Conservation (phyloP, 768 basidiomycete species). For the Mrakia gelida region DNA sequence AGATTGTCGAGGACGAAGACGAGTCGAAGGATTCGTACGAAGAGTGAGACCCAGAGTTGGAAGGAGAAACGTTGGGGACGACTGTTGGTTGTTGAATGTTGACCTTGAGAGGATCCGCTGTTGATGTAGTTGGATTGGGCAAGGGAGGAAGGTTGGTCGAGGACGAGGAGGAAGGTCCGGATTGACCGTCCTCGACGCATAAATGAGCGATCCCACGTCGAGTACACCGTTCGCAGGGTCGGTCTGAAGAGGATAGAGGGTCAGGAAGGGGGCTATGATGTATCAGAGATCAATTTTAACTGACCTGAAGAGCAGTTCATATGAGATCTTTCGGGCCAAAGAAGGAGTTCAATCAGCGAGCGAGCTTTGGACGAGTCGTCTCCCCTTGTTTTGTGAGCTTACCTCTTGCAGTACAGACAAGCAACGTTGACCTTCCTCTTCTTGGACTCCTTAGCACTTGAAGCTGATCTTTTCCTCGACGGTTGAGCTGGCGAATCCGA, state of each 20-base stretch:
- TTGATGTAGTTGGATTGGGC: too few relatives aligned
- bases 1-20: not conserved
- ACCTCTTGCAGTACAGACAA: constrained; percentile 11
- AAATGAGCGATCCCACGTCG: constrained; percentile 13
- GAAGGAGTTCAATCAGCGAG: constrained; percentile 10
- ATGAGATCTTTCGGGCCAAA: not conserved
- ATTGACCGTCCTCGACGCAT: not conserved
- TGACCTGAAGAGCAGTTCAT: constrained; percentile 16
- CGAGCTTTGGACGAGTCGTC: not conserved
- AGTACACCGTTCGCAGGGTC: constrained; percentile 21
- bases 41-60: not conserved
- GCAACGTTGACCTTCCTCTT: constrained; percentile 10
- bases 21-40: not conserved
- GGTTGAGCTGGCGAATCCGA: not conserved
- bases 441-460: not conserved
- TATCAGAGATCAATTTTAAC: not conserved
- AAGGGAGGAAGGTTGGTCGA: not conserved
- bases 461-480: not conserved
- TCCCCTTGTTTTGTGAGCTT: not conserved
- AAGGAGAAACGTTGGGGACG: too few relatives aligned
- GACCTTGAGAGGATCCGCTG: too few relatives aligned
- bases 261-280: not conserved
- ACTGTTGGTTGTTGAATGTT: too few relatives aligned
- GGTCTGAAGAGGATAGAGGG: not conserved
- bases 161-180: not conserved